Percentiles rank a stretch among this genome's conserved stretches.
These are phyloP conservation scores for Penicillium sp. DNA, from an alignment of 2,329 filamentous ascomycete genomes.

Conservation along the genomic window DNA sequence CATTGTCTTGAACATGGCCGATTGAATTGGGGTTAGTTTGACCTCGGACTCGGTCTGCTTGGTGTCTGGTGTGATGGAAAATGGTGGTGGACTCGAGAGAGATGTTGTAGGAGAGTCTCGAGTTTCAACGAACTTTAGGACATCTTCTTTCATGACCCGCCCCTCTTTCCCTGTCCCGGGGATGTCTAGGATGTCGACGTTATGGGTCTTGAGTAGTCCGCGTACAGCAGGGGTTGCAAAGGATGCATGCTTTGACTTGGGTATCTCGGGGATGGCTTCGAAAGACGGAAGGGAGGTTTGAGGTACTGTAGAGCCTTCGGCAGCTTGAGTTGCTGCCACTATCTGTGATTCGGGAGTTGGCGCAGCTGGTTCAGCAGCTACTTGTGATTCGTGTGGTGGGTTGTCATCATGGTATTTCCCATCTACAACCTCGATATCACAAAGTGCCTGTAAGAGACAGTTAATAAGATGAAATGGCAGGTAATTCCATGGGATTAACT, in stretches of 20 bases:
- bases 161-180: conserved; percentile 87
- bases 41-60: conserved; percentile 68
- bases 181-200: conserved; percentile 75
- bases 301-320: conserved; percentile 13
- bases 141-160: conserved; percentile 88
- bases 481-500: background rate
- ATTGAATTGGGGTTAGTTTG: conserved; percentile 75
- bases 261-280: conserved; percentile 8
- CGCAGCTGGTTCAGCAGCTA: conserved; percentile 30
- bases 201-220: conserved; percentile 77
- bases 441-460: conserved; percentile 64
- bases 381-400: conserved; percentile 25
- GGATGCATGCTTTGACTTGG: conserved; percentile 64
- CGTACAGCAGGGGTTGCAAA: conserved; percentile 91
- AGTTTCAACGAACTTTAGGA: conserved; percentile 64
- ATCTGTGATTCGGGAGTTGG: conserved; percentile 14
- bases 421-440: conserved; percentile 91
- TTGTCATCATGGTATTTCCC: conserved; percentile 66
- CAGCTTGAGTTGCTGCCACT: conserved; percentile 11
- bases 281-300: conserved; percentile 5
- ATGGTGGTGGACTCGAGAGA: conserved; percentile 37
- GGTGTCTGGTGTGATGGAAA: conserved; percentile 38
- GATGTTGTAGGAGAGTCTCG: conserved; percentile 45
- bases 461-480: conserved; percentile 10
- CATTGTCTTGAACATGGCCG: conserved; percentile 98